phyloP scores from a whole-genome alignment of 139 green algal genomes.

The Volvox africanus region DNA sequence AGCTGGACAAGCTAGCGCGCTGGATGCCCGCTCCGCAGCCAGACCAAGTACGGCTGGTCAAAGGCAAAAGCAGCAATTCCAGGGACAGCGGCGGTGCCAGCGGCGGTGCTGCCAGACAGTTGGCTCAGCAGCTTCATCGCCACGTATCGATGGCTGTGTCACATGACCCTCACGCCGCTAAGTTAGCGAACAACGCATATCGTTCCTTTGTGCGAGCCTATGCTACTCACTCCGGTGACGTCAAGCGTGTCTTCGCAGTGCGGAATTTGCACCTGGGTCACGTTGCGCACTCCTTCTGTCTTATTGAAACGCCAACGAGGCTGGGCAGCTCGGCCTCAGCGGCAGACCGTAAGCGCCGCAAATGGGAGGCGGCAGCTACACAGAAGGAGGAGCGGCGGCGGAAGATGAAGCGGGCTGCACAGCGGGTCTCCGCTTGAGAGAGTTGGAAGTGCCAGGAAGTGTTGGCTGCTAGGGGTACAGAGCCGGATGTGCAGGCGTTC shows the following conservation, averaged over 20 bases:
- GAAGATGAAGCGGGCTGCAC: conserved; percentile 42
- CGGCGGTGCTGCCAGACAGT: conserved; percentile 5
- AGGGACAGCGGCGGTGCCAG: conserved; percentile 14
- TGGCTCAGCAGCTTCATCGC: conserved; percentile 29
- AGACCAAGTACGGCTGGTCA: not conserved
- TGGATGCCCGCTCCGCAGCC: conserved; percentile 28
- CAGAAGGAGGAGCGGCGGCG: conserved; percentile 29
- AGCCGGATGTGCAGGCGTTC: too few species aligned
- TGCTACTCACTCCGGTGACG: conserved; percentile 75
- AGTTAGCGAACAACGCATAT: conserved; percentile 79
- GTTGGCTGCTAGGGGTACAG: not conserved
- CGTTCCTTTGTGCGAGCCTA: conserved; percentile 89
- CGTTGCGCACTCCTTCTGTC: conserved; percentile 88
- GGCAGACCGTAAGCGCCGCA: conserved; percentile 70
- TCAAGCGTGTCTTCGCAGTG: conserved; percentile 76
- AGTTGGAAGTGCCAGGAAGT: not conserved
- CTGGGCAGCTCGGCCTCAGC: conserved; percentile 61
- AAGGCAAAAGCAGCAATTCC: not conserved
- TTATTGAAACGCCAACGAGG: conserved; percentile 74
- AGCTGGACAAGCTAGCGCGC: conserved; percentile 13
- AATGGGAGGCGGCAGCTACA: conserved; percentile 41
- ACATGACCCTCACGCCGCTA: conserved; percentile 4
- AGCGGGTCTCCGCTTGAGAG: not conserved
- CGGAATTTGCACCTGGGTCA: conserved; percentile 94
- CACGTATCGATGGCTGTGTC: conserved; percentile 8